Base-by-base conservation (phyloP, 202 grass and related monocot species). In the Zoysia matrella region DNA sequence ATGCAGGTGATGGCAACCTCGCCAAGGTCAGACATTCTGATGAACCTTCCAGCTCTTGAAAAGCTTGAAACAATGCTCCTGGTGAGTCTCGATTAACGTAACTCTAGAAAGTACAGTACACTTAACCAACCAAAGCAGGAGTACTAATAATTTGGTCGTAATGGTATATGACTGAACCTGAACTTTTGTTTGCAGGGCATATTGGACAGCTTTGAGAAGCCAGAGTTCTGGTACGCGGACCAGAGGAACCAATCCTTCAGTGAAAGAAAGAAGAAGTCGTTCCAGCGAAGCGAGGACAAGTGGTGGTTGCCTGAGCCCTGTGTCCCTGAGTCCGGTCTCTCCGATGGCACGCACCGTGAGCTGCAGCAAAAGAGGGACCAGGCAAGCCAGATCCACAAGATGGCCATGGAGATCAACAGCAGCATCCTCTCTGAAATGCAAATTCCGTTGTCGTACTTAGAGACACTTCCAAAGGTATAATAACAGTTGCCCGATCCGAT, bases 311-410 rank as follows among this genome's bases (percentile, higher is more conserved):
- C 94, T 4, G 88, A 92, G 54, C 94, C 94, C 1, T 94, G 94
- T 18, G 78, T 97, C 49, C 92, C 92, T 52, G 83, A 89, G 11
- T 75, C 86, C 5, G 94, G 94, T 36, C 84, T 97, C 39, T 86
- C 89, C 1, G 92, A 92, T 7, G 53, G 63, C 30, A 65, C 83
- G 52, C 83, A 76, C 67, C 91, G 84, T 50, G 92, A 97, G 22
- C 88, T 97, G 65, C 94, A 94, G 73, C 88, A 94, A 62, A 97
- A 91, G 68, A 82, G 92, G 47, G 92, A 94, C 53, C 87, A 89
- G 8, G 90, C 94, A 10, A 97, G 93, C 71, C 94, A 97, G 88
- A 97, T 97, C 67, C 94, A 97, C 84, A 97, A 94, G 84, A 93
- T 93, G 77, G 94, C 92, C 75, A 94, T 94, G 94, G 94, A 93